Base-by-base conservation (phyloP, 2,329 filamentous ascomycete species). In the Botrytis paeoniae region DNA sequence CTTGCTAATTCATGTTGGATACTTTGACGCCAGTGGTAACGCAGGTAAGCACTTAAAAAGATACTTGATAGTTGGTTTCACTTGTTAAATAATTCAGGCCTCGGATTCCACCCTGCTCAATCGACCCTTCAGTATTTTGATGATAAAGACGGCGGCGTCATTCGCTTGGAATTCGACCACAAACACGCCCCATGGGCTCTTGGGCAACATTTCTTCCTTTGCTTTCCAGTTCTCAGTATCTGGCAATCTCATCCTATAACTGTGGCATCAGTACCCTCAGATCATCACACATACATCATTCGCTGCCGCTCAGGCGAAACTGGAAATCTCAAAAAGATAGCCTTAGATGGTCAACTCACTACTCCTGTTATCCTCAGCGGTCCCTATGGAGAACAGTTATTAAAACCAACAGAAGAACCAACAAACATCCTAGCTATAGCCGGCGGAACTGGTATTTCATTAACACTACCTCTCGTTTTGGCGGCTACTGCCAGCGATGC, bases 231-330 rank as follows among this genome's bases (percentile, higher is more conserved):
- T 16, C 85, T 94, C 78, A 91, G 90, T 75, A 86, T 89, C 77
- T 92, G 89, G 89, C 92, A 92, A 79, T 93, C 91, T 62, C 92
- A 95, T 79, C 92, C 92, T 2, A 93, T 94, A 83, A 93, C 92
- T 4, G 85, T 94, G 54, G 90, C 91, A 45, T 94, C 92, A 75
- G 92, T 93, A 1, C 92, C 93, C 12, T 92, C 70, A 81, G 84
- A 0, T 75, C 79, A 3, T 84, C 87, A 89, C 75, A 85, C 86
- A 25, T 90, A 90, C 76, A 84, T 90, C 66, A 82, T 91, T 74
- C 84, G 89, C 7, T 87, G 87, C 7, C 88, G 88, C 74, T 81
- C 81, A 0, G 90, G 90, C 18, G 88, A 91, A 80, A 92, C 89
- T 0, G 65, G 69, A 2, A 73, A 74, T 3, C 70, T 79, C 1